Evolutionary conservation across 176 grass and related monocot genomes (phyloP), one percentile per base, ranked within the genome.

Genomic region (Carex kokanica): DNA sequence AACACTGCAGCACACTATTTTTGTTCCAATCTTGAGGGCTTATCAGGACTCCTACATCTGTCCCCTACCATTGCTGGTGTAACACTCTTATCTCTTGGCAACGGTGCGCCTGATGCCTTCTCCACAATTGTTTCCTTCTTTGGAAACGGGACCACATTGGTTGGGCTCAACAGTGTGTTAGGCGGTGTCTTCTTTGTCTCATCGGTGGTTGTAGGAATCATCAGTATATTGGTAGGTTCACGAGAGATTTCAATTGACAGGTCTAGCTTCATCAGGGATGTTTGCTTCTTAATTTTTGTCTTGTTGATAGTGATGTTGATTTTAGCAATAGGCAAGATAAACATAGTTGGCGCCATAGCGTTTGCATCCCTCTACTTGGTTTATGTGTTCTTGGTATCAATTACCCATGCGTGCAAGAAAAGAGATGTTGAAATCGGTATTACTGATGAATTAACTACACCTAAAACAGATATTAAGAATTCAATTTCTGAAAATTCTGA

Each of bases 1-100:
- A 88, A 97, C 83, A 97, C 93, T 31, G 89, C 93, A 3, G 85
- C 93, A 49, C 60, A n/a, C 54, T 93, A 97, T 85, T 97, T 97
- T 85, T 97, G 91, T 86, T 17, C 85, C 52, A 93, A 83, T 62
- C 88, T 96, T 32, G 90, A 96, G 58, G 85, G 85, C 56, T 78
- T 96, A 55, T 84, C 90, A 13, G 81, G 72, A 56, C 78, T 93
- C 40, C 74, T 93, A 45, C 24, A 87, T 18, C 91, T 93, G 32
- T 83, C 93, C 40, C 89, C 89, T 0, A 81, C 88, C 9, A 86
- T 96, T 83, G 93, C 91, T 1, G 93, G 93, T 11, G 93, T 88
- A 6, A 96, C 93, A 4, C 91, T 96, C 52, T 84, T 96, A 20
- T 93, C 91, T 57, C 74, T 96, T 34, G 91, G 93, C 1, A 96